Evolutionary conservation across 495 filamentous ascomycete genomes (phyloP).

Genomic region (Penicillium lividum): DNA sequence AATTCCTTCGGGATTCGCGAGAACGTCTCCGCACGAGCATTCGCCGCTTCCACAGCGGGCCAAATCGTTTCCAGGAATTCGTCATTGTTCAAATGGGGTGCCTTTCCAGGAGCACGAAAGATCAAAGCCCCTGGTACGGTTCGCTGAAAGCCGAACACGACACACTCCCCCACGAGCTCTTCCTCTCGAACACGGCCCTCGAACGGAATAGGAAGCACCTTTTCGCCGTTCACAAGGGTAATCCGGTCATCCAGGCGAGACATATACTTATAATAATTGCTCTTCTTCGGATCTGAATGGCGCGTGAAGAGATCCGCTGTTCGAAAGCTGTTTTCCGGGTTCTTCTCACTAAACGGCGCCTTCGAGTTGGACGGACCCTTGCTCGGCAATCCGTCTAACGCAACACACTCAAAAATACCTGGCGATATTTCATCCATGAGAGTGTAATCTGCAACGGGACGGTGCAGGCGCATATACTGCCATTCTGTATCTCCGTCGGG

Average conservation of each 20-base stretch:
- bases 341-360: slow-evolving; percentile 55
- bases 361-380: slow-evolving; percentile 62
- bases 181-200: slow-evolving; percentile 50
- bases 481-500: slow-evolving; percentile 57
- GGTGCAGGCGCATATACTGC: slow-evolving; percentile 60
- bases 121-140: slow-evolving; percentile 47
- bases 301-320: slow-evolving; percentile 51
- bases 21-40: slow-evolving; percentile 52
- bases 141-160: slow-evolving; percentile 43
- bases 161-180: slow-evolving; percentile 35
- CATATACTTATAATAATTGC: slow-evolving; percentile 60
- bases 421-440: slow-evolving; percentile 56
- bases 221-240: slow-evolving; percentile 65
- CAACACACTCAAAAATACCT: slow-evolving; percentile 60
- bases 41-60: slow-evolving; percentile 50
- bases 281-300: slow-evolving; percentile 48
- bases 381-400: slow-evolving; percentile 61
- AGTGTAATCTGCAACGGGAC: slow-evolving; percentile 37
- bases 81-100: slow-evolving; percentile 38
- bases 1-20: slow-evolving; percentile 55
- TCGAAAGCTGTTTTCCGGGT: slow-evolving; percentile 42
- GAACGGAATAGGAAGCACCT: slow-evolving; percentile 64
- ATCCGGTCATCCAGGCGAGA: slow-evolving; percentile 61
- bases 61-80: slow-evolving; percentile 53
- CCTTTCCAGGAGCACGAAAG: slow-evolving; percentile 43